Evolutionary conservation across 1,139 yeast species (phyloP), one percentile per base, ranked within the genome.

Genomic region (Candida sp.): DNA sequence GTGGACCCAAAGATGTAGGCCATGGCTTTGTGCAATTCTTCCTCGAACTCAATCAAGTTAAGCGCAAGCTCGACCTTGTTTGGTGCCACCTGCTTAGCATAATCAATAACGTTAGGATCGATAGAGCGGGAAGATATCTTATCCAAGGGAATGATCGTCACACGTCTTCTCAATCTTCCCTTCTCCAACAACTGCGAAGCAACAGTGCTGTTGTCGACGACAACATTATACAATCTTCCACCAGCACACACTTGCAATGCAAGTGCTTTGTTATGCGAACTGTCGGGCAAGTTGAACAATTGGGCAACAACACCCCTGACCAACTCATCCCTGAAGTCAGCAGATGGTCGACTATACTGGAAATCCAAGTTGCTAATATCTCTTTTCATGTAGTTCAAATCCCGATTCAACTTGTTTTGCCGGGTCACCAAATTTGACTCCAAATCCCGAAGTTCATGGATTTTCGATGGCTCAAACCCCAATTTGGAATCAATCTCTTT

Each of bases 161-260:
- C 96, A 54, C 98, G 81, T 62, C 91, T 86, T 60, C 84, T 81
- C 51, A 94, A 77, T 55, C 84, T 83, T 7, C 98, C 98, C 39
- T 77, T 77, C 59, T 92, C 94, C 45, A 96, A 76, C 12, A 96
- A 71, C 54, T 87, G 88, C 0, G 97, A 80, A 7, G 97, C 99
- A 5, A 91, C 88, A 27, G 77, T 84, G 52, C 96, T 96, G 49
- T 83, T 87, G 61, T 93, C 98, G 33, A 96, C 99, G 48, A 96
- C 92, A 38, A 96, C 92, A 63, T 93, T 92, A 67, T 85, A 96
- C 38, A 96, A 71, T 58, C 96, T 78, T 3, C 94, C 96, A 45
- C 99, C 99, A 4, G 98, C 99, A 68, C 97, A 89, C 2, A 90
- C 88, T 67, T 96, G 98, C 44, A 96, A 73, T 0, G 99, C 99